A percentile compares a stretch with the other conserved stretches of the same genome.
Evolutionary conservation across 2,329 filamentous ascomycete genomes (phyloP).

Genomic region (Colletotrichum chrysophilum): DNA sequence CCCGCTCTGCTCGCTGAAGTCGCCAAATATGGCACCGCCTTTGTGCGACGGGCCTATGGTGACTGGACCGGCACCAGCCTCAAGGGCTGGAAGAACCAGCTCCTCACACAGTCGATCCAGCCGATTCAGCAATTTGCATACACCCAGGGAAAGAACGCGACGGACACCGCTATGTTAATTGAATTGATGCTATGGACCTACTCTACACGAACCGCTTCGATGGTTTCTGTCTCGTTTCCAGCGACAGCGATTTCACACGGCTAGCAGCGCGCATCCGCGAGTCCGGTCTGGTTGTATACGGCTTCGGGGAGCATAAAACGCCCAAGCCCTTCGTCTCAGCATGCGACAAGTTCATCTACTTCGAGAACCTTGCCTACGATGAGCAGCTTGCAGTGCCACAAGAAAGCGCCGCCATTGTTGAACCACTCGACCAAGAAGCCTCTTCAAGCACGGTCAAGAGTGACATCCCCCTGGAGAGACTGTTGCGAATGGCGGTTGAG

Average conservation of each 20-base stretch:
- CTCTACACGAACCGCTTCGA: constrained; percentile 35
- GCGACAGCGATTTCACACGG: constrained; percentile 40
- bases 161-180: constrained; percentile 40
- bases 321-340: constrained; percentile 35
- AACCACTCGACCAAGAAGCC: neutral
- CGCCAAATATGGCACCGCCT: constrained; percentile 36
- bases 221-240: constrained; percentile 28
- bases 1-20: constrained; percentile 31
- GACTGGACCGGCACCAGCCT: constrained; percentile 35
- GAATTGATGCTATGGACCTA: constrained; percentile 43
- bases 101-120: constrained; percentile 32
- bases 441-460: neutral
- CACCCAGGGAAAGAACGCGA: constrained; percentile 38
- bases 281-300: constrained; percentile 36
- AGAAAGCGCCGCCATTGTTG: neutral
- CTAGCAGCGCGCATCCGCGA: constrained; percentile 37
- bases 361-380: constrained; percentile 23
- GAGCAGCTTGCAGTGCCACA: neutral
- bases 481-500: constrained; percentile 20
- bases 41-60: constrained; percentile 36
- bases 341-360: constrained; percentile 38
- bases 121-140: constrained; percentile 42
- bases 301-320: constrained; percentile 37
- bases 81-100: constrained; percentile 33
- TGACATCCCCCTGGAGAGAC: neutral